Base-by-base conservation (phyloP, 1,284 basidiomycete species). In the Chalciporus sp. region DNA sequence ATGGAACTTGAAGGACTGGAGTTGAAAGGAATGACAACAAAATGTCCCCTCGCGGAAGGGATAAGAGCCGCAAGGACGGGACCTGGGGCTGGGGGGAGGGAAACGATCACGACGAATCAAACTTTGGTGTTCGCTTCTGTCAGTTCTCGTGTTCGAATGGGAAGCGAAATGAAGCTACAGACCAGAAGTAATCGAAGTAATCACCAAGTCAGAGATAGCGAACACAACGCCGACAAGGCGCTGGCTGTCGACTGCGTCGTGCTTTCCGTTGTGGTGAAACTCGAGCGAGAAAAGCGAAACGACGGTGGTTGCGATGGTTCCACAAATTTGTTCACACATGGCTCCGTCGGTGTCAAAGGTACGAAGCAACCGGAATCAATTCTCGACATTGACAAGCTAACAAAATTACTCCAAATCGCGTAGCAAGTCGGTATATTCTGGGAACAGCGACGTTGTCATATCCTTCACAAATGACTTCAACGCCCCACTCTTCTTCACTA, bases 391-490 rank as follows among this genome's bases (percentile, higher is more conserved):
- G 7, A 23, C 26, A 20, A 17, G 39, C 23, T 23, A 23, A 2
- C 23, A 23, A n/a, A 23, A 23, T 23, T 23, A 23, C 23, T 23
- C 23, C 23, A 23, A 29, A 28, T 50, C 62, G 12, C 12, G 51
- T 1, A 67, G 7, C 55, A 68, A 42, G 0, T 37, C 41, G 5
- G 56, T 49, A 37, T 72, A 68, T 14, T 72, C 70, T 23, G 67
- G 68, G 45, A 72, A 68, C 48, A 68, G 27, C 12, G 6, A 19
- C 2, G 33, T 44, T 16, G 68, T 71, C 68, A 61, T 67, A n/a
- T 58, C 54, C 16, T 44, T 46, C 12, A 64, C 59, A 35, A 72
- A 70, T 27, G 52, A 31, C 17, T 40, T 58, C 29, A 68, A 41
- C 23, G 40, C 57, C 8, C 42, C 14, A 42, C 67, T 69, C 19